These are phyloP conservation scores for Malus sylvestris DNA, from an alignment of 306 rosid species.

Conservation along the genomic window DNA sequence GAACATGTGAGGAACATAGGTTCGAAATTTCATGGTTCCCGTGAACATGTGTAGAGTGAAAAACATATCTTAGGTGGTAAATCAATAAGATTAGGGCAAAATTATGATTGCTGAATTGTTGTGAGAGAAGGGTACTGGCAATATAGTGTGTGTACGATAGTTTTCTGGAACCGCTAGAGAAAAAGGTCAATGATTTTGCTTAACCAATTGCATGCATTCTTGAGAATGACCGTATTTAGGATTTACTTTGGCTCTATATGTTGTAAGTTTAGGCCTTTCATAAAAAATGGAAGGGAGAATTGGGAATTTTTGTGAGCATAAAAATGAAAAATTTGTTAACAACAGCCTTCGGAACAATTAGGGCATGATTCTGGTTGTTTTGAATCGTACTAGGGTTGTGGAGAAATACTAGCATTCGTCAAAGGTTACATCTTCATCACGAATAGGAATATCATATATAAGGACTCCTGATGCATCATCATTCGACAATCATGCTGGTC, in stretches of 20 bases:
- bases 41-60: constrained; percentile 49
- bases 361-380: not conserved
- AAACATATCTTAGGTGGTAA: not conserved
- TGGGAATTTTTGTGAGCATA: not conserved
- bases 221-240: not conserved
- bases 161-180: not conserved
- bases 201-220: too few relatives aligned
- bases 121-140: not conserved
- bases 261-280: not conserved
- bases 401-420: not conserved
- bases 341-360: not conserved
- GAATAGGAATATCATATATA: too few relatives aligned
- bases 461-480: not conserved
- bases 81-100: not conserved
- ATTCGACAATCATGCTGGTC: not conserved
- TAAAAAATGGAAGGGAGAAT: not conserved
- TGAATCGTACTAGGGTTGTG: not conserved
- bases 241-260: not conserved
- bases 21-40: constrained; percentile 37
- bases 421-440: too few relatives aligned
- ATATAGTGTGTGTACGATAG: not conserved
- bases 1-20: constrained; percentile 53
- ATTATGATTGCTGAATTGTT: not conserved
- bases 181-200: not conserved
- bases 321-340: not conserved